Conservation (phyloP, 176 grass and related monocot genomes). For the Oryza meridionalis region DNA sequence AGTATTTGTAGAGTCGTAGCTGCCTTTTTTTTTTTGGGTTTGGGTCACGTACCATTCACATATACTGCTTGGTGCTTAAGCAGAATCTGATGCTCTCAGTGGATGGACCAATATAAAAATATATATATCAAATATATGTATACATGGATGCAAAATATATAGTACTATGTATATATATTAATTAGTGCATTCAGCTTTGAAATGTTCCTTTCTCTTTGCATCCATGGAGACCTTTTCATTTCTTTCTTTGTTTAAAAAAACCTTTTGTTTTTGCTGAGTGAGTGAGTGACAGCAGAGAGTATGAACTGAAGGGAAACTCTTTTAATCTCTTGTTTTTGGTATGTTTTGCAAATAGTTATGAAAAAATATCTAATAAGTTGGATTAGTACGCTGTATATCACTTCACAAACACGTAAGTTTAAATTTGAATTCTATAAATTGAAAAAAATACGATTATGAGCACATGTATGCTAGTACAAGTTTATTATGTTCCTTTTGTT, state of each 20-base stretch:
- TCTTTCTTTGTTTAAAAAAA: neutral
- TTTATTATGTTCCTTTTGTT: too few species aligned
- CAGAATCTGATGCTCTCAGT: constrained; percentile 89
- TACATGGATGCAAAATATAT: constrained; percentile 36
- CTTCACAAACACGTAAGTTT: too few species aligned
- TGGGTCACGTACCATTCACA: constrained; percentile 24
- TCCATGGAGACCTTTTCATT: constrained; percentile 27
- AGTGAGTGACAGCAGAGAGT: neutral
- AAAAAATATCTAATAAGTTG: too few species aligned
- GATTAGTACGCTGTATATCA: too few species aligned
- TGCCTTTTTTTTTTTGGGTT: constrained; percentile 37
- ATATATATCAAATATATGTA: neutral
- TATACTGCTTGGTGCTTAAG: constrained; percentile 84
- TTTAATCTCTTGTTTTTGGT: too few species aligned
- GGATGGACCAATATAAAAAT: constrained; percentile 45
- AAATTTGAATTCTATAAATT: too few species aligned
- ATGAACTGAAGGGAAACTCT: neutral
- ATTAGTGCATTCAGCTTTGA: constrained; percentile 17
- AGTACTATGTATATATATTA: neutral
- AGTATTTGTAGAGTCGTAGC: neutral
- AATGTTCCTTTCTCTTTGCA: constrained; percentile 60
- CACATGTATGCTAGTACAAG: too few species aligned
- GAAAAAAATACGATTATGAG: too few species aligned
- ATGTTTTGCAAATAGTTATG: too few species aligned
- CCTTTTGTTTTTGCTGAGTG: constrained; percentile 3